These are phyloP conservation scores for Microbotryum violaceum DNA, from an alignment of 1,284 basidiomycete species.

Conservation along the genomic window DNA sequence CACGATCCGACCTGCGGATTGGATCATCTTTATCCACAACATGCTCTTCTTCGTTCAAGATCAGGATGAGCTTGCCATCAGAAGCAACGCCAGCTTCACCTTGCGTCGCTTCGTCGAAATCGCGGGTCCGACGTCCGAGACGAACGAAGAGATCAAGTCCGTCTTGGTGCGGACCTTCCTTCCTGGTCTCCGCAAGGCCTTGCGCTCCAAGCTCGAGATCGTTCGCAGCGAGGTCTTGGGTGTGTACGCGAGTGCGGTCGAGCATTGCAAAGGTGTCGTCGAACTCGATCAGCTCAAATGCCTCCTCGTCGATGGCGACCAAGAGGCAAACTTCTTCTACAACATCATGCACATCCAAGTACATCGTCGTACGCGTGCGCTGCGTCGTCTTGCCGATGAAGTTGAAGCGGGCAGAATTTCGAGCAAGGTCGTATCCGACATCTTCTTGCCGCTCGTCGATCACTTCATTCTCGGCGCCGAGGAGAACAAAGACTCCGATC, in stretches of 20 bases:
- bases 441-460: slow-evolving; percentile 79
- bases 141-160: slow-evolving; percentile 25
- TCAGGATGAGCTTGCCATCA: slow-evolving; percentile 76
- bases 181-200: slow-evolving; percentile 71
- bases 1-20: slow-evolving; percentile 54
- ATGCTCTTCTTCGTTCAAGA: slow-evolving; percentile 83
- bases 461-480: slow-evolving; percentile 67
- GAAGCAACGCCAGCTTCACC: slow-evolving; percentile 69
- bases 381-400: slow-evolving; percentile 75
- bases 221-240: slow-evolving; percentile 80
- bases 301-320: slow-evolving; percentile 80
- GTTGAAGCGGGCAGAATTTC: slow-evolving; percentile 63
- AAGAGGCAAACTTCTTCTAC: slow-evolving; percentile 94
- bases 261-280: slow-evolving; percentile 35
- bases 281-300: slow-evolving; percentile 47
- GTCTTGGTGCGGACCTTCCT: slow-evolving; percentile 63
- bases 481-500: slow-evolving; percentile 70
- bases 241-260: slow-evolving; percentile 70
- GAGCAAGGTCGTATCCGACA: slow-evolving; percentile 66
- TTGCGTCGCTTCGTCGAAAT: slow-evolving; percentile 71
- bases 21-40: slow-evolving; percentile 79
- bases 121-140: slow-evolving; percentile 42
- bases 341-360: slow-evolving; percentile 93
- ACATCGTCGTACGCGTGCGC: slow-evolving; percentile 80
- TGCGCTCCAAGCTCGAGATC: slow-evolving; percentile 74